Evolutionary conservation across 2,329 filamentous ascomycete genomes (phyloP), one percentile per base, ranked within the genome.

Genomic region (Bipolaris zeicola): DNA sequence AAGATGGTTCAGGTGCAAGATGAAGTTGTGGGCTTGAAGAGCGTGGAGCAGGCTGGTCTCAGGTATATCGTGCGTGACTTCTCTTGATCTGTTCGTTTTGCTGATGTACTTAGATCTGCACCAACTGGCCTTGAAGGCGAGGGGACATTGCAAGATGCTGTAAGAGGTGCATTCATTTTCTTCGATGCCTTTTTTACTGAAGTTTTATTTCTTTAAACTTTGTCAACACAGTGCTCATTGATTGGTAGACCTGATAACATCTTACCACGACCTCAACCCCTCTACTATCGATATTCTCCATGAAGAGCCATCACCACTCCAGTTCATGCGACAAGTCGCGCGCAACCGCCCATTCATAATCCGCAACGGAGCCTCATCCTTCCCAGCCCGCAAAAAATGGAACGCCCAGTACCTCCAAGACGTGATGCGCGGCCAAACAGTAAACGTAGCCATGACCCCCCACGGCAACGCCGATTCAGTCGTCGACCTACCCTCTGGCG

Each of bases 381-480:
- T 90, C 89, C 77, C 79, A 37, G 89, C 90, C 0, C 80, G 80
- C 3, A 79, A 76, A 52, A 79, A 76, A 48, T 95, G 91, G 91
- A 82, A 83, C 57, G 81, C 83, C 1, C 69, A 76, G 1, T 89
- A 87, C 66, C 78, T 95, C 3, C 79, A 79, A 28, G 63, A 79
- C 2, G 76, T 78, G 0, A 81, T 95, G 66, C 76, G 75, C 5
- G 81, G 81, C 3, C 80, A 84, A 50, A 75, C 74, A 1, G 88
- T 95, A 49, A 91, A 90, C 64, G 89, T 94, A 54, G 90, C 90
- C 20, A 83, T 92, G 33, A 95, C 91, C n/a, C 89, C 90, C 1
- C 72, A 79, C 42, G 90, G 90, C 79, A 79, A 84, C 80, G 65
- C 87, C 80, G 65, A 87, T 77, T 61, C 74, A 6, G 85, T 92